Percentiles rank a stretch among this genome's conserved stretches.
Evolutionary conservation across 2,329 filamentous ascomycete genomes (phyloP).

Genomic region (Alternaria hordeiaustralica): DNA sequence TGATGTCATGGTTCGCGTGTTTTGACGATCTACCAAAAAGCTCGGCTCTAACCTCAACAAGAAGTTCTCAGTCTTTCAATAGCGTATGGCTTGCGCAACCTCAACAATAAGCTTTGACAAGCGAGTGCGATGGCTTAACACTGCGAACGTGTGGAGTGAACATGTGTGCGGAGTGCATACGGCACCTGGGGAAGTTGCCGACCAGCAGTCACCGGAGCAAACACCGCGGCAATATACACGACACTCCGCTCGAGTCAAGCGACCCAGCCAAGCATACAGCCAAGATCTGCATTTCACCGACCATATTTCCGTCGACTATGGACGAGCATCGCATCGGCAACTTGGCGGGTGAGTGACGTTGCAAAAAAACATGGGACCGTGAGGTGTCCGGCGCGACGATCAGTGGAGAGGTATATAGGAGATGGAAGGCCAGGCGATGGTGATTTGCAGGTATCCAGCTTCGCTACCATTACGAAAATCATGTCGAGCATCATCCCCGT

Average conservation of each 20-base stretch:
- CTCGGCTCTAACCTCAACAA: neutral
- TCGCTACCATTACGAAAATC: constrained; percentile 30
- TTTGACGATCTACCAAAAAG: neutral
- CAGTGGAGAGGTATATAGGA: neutral
- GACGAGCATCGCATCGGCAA: neutral
- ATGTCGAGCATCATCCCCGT: constrained; percentile 42
- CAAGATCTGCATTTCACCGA: neutral
- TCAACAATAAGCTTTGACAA: neutral
- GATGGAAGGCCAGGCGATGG: neutral
- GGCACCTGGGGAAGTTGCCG: neutral
- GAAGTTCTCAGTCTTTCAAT: neutral
- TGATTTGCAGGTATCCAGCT: neutral
- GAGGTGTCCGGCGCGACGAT: neutral
- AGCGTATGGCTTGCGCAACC: neutral
- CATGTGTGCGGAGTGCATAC: neutral
- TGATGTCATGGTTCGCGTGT: neutral
- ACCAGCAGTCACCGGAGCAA: neutral
- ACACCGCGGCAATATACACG: neutral
- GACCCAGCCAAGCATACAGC: neutral
- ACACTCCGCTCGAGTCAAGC: neutral
- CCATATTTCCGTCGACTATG: neutral
- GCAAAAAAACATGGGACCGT: neutral
- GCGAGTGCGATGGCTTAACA: neutral
- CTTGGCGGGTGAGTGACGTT: neutral
- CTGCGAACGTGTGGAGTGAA: neutral